Evolutionary conservation across 371 early-diverging fungal species (phyloP), one percentile per base, ranked within the genome.

Genomic region (Mortierella sp.): DNA sequence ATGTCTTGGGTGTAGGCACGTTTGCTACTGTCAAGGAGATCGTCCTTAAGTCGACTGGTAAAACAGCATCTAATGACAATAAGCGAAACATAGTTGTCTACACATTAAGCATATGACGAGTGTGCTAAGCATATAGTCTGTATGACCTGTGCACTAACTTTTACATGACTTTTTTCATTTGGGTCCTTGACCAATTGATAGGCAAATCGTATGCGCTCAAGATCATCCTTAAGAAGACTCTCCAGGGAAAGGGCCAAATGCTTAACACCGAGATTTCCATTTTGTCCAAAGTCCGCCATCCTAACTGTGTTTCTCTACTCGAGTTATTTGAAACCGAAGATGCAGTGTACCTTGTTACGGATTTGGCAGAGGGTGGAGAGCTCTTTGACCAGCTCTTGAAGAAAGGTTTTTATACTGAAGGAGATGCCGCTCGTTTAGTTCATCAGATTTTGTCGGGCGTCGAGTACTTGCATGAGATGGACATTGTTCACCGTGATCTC

Each of bases 321-420:
- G 92, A 91, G 66, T 83, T 94, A 76, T 94, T 89, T 77, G 94
- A 96, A 83, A 89, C 91, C 32, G 89, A 89, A 28, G 89, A 86
- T 61, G 94, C 93, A 34, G 93, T 96, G 28, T 96, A 93, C 75
- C 86, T 96, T 47, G 90, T 96, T 8, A 93, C 94, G 68, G 94
- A 94, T 82, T 88, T 95, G 17, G 95, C 94, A 13, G 92, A 91
- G 26, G 96, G 96, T 49, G 96, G 96, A 13, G 96, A 96, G 80
- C 85, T 96, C 23, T 96, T 94, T 79, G 93, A 94, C 35, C 93
- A 93, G 32, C 88, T 96, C 43, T 86, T 94, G 53, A 86, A 88
- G 23, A 89, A 91, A 45, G 95, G 95, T 9, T 89, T 86, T 57
- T 95, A 94, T 81, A 90, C 92, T 23, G 96, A 96, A 73, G 82